A percentile compares a stretch with the other conserved stretches of the same genome.
phyloP scores from a whole-genome alignment of 495 filamentous ascomycete species.

The Astrothelium macrocarpum region DNA sequence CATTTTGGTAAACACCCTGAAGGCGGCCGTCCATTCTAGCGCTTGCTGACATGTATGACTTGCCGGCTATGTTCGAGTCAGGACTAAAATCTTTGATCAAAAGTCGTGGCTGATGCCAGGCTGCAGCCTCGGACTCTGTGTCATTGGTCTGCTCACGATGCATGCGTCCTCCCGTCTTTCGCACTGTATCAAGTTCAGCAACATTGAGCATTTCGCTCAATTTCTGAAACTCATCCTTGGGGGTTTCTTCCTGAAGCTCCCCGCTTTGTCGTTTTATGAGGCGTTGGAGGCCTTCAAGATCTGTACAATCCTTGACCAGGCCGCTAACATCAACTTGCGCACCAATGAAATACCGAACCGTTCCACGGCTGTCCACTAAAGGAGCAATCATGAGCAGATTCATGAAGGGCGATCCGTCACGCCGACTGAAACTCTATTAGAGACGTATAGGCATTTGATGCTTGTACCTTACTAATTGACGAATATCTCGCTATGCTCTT shows the following conservation, averaged over 20 bases:
- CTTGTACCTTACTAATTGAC: constrained; percentile 52
- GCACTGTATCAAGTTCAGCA: constrained; percentile 47
- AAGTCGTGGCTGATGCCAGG: constrained; percentile 30
- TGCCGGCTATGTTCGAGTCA: constrained; percentile 6
- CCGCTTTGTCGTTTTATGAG: constrained; percentile 32
- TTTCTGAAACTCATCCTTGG: constrained; percentile 45
- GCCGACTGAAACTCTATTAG: constrained; percentile 35
- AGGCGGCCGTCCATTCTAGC: constrained; percentile 20
- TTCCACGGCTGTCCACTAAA: constrained; percentile 50
- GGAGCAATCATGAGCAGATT: constrained; percentile 58
- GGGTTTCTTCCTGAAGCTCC: constrained; percentile 20
- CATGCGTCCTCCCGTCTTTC: constrained; percentile 46
- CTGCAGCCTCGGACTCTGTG: constrained; percentile 28
- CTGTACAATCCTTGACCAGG: constrained; percentile 50
- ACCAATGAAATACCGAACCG: constrained; percentile 53
- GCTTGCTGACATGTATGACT: constrained; percentile 3
- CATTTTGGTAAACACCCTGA: constrained; percentile 25
- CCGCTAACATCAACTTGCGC: constrained; percentile 57
- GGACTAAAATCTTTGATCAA: constrained; percentile 29
- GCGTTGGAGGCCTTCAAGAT: constrained; percentile 44
- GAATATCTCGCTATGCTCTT: constrained; percentile 57
- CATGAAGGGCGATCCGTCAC: constrained; percentile 61
- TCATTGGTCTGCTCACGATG: constrained; percentile 43
- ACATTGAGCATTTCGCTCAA: constrained; percentile 55
- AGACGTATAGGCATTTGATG: not conserved